These are phyloP conservation scores for Suhomyces wounanorum DNA, from an alignment of 1,139 yeast species.

Conservation along the genomic window DNA sequence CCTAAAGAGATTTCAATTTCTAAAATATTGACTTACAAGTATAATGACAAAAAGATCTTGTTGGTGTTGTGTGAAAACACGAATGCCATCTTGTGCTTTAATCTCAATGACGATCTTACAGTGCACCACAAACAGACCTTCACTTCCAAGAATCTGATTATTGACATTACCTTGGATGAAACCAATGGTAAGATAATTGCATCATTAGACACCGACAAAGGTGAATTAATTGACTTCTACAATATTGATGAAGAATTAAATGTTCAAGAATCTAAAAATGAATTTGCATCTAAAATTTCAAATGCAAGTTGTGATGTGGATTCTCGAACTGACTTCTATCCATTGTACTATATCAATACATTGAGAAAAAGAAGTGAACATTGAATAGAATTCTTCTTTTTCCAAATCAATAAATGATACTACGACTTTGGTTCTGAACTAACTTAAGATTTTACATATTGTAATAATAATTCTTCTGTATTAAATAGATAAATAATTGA, in stretches of 20 bases:
- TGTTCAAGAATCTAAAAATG: conserved; percentile 12
- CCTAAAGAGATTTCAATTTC: conserved; percentile 57
- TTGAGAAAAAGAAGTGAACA: conserved; percentile 87
- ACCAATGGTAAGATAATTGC: conserved; percentile 36
- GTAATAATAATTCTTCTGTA: background rate
- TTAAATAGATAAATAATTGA: background rate
- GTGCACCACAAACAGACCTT: conserved; percentile 32
- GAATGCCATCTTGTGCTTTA: conserved; percentile 48
- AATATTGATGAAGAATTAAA: conserved; percentile 15
- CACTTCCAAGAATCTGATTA: conserved; percentile 24
- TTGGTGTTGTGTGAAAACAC: conserved; percentile 59
- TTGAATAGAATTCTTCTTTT: conserved; percentile 13
- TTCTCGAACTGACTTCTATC: conserved; percentile 51
- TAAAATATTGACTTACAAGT: conserved; percentile 37
- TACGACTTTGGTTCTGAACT: background rate
- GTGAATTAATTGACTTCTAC: conserved; percentile 32
- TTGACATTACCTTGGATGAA: conserved; percentile 27
- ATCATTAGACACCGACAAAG: conserved; percentile 48
- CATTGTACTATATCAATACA: conserved; percentile 62
- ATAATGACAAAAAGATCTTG: conserved; percentile 27
- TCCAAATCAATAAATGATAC: background rate
- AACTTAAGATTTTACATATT: background rate
- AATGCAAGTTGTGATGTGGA: conserved; percentile 35
- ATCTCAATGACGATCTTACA: conserved; percentile 27
- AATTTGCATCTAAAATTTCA: conserved; percentile 20